Evolutionary conservation across 495 filamentous ascomycete genomes (phyloP), one percentile per base, ranked within the genome.

Genomic region (Neurospora africana): DNA sequence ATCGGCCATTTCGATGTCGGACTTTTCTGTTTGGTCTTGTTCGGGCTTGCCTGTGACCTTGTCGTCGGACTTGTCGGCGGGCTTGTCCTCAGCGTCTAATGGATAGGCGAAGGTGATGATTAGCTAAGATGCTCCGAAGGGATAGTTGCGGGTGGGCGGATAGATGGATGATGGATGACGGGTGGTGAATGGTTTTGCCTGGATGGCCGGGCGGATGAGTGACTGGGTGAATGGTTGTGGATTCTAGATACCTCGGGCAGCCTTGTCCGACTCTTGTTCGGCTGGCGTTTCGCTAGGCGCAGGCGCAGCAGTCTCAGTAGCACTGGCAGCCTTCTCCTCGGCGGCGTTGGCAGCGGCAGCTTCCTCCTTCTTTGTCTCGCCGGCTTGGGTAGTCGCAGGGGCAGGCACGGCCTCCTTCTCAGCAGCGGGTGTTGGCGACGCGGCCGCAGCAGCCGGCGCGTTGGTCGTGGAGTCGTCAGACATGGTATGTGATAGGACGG

Each of bases 1-100:
- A 73, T 84, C 81, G 8, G 77, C 76, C 78, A 80, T 81, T 69
- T 82, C 82, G 68, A 78, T 77, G 74, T 83, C 82, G 27, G 77
- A 53, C n/a, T 78, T 77, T 43, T 81, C 72, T 11, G 53, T 65
- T 65, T 65, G 53, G 13, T 65, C 53, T 65, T 33, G 53, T 65
- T 65, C 53, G 68, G 75, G 27, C 68, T 79, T 70, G 30, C 79
- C 79, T 68, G 79, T 39, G 27, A 75, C 68, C 68, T 79, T 76
- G 40, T 77, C 76, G 53, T 75, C 19, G 13, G 76, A 40, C 30
- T 70, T 74, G 38, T 67, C 71, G 77, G 67, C 39, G 61, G 61
- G 15, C 36, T 33, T 38, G 36, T 40, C 53, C 53, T 65, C 15
- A 3, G 27, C 19, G 53, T 65, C 53, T 65, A 65, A 33, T 65